Conservation (phyloP, 768 basidiomycete species). For the Rhizopogon roseolus region DNA sequence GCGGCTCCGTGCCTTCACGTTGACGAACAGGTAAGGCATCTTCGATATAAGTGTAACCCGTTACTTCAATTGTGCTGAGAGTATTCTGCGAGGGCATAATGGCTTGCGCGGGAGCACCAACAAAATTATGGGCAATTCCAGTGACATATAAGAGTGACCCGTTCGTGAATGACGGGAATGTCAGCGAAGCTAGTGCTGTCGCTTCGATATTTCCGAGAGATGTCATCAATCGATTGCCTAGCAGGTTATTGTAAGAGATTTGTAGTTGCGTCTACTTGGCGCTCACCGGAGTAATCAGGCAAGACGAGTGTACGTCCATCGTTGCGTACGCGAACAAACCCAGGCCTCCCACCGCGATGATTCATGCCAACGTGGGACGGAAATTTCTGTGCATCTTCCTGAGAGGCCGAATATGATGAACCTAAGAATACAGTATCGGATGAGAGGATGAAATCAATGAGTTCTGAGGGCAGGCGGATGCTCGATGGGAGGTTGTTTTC, state of each 20-base stretch:
- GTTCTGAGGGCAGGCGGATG: conserved; percentile 45
- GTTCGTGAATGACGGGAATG: conserved; percentile 47
- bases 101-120: conserved; percentile 34
- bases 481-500: conserved; percentile 24
- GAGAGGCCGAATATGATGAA: conserved; percentile 40
- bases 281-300: conserved; percentile 56
- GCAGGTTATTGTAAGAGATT: conserved; percentile 12
- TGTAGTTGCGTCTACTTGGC: neutral
- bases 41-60: conserved; percentile 48
- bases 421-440: conserved; percentile 59
- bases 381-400: conserved; percentile 30
- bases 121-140: conserved; percentile 46
- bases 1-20: conserved; percentile 21
- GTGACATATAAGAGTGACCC: conserved; percentile 66
- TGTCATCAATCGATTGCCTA: conserved; percentile 59
- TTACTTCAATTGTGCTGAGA: conserved; percentile 44
- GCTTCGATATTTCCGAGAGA: conserved; percentile 63
- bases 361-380: conserved; percentile 67
- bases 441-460: conserved; percentile 42
- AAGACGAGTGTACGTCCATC: conserved; percentile 52
- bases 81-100: conserved; percentile 56
- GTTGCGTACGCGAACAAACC: conserved; percentile 52
- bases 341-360: conserved; percentile 56
- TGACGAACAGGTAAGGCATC: conserved; percentile 57
- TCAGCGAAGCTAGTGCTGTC: conserved; percentile 51